These are phyloP conservation scores for Microsporum audouinii DNA, from an alignment of 2,329 filamentous ascomycete species.

Conservation along the genomic window DNA sequence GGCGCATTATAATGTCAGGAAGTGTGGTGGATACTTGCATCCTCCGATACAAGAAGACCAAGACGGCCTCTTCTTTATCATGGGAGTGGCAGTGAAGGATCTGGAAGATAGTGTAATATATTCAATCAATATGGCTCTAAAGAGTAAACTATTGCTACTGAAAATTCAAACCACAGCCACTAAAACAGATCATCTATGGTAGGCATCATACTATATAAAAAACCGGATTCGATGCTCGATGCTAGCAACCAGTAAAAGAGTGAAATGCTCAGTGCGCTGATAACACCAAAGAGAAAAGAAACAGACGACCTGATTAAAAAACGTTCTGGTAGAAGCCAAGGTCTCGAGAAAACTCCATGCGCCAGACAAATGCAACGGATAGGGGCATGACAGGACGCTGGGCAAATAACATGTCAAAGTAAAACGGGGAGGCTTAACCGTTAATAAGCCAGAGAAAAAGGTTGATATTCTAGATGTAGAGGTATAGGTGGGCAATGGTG, in stretches of 20 bases:
- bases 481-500: background rate
- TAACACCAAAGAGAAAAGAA: background rate
- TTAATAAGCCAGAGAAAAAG: background rate
- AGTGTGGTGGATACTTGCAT: background rate
- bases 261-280: slow-evolving; percentile 2
- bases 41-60: background rate
- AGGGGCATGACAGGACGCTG: background rate
- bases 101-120: background rate
- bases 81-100: too few relatives aligned
- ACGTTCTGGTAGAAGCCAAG: background rate
- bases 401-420: background rate
- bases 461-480: background rate
- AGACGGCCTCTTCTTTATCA: background rate
- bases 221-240: background rate
- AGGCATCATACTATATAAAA: background rate
- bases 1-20: too few relatives aligned
- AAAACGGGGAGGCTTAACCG: background rate
- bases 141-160: background rate
- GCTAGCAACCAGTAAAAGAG: background rate
- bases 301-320: background rate
- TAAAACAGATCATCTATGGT: background rate
- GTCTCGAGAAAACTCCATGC: background rate
- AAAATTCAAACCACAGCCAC: background rate
- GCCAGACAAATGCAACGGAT: background rate
- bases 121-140: background rate